phyloP scores from a whole-genome alignment of 1,284 basidiomycete species.

The Cutaneotrichosporon arboriforme region DNA sequence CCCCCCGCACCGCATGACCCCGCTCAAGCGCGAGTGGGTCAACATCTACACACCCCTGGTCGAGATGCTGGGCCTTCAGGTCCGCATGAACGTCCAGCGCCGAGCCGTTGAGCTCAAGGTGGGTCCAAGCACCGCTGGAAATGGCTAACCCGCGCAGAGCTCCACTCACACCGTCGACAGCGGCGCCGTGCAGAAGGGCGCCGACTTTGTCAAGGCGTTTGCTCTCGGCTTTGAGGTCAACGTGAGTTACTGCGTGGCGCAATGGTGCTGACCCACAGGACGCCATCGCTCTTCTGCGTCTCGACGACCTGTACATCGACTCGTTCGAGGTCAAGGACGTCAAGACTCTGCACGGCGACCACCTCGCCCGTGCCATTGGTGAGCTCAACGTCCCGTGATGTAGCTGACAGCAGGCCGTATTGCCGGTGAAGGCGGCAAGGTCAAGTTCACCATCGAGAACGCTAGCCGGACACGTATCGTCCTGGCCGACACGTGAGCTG shows the following conservation, averaged over 20 bases:
- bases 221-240: conserved; percentile 91
- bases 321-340: conserved; percentile 99
- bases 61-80: conserved; percentile 88
- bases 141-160: conserved; percentile 57
- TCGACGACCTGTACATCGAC: conserved; percentile 96
- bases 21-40: conserved; percentile 94
- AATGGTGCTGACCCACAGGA: conserved; percentile 56
- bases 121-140: conserved; percentile 37
- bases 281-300: conserved; percentile 83
- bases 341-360: conserved; percentile 95
- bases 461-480: conserved; percentile 92
- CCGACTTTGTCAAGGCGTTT: conserved; percentile 95
- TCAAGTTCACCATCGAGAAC: conserved; percentile 98
- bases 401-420: conserved; percentile 70
- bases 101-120: conserved; percentile 88
- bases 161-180: conserved; percentile 90
- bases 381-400: too few species aligned
- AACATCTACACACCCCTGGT: conserved; percentile 94
- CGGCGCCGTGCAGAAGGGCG: conserved; percentile 91
- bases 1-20: conserved; percentile 95
- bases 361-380: conserved; percentile 93
- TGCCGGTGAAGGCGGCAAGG: conserved; percentile 96
- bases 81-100: conserved; percentile 89
- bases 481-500: conserved; percentile 81
- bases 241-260: conserved; percentile 47